A percentile compares a stretch with the other conserved stretches of the same genome.
Evolutionary conservation across 805 yeast species (phyloP).

Genomic region (Metschnikowia koreensis): DNA sequence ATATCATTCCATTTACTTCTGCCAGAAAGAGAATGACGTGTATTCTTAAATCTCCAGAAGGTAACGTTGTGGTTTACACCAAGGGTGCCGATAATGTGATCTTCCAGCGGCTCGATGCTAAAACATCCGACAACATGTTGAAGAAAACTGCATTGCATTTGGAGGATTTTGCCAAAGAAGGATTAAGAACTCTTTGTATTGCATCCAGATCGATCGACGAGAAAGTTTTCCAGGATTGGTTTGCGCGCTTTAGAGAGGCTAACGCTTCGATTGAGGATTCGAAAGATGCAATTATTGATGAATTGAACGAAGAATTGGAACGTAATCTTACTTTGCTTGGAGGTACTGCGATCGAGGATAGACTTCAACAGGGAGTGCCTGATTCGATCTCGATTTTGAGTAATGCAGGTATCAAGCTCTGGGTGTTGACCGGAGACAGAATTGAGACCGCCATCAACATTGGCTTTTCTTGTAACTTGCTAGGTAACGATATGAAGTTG

Average conservation of each 20-base stretch:
- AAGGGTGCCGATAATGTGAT: constrained; percentile 82
- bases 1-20: constrained; percentile 63
- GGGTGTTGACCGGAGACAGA: constrained; percentile 84
- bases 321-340: constrained; percentile 57
- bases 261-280: constrained; percentile 50
- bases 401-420: constrained; percentile 72
- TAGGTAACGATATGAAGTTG: constrained; percentile 66
- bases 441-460: constrained; percentile 83
- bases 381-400: constrained; percentile 64
- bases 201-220: constrained; percentile 54
- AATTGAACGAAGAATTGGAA: constrained; percentile 60
- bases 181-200: constrained; percentile 72
- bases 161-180: constrained; percentile 72
- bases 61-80: constrained; percentile 46
- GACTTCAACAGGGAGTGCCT: constrained; percentile 77
- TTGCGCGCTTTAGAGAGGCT: constrained; percentile 54
- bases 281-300: constrained; percentile 57
- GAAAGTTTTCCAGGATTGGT: constrained; percentile 53
- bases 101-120: constrained; percentile 40
- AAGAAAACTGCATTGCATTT: constrained; percentile 60
- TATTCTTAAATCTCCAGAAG: constrained; percentile 47
- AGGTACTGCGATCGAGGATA: constrained; percentile 81
- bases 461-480: constrained; percentile 74
- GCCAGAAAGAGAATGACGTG: constrained; percentile 79
- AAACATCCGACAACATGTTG: constrained; percentile 44